phyloP scores from a whole-genome alignment of 768 basidiomycete genomes.

The Tulasnella sp. region DNA sequence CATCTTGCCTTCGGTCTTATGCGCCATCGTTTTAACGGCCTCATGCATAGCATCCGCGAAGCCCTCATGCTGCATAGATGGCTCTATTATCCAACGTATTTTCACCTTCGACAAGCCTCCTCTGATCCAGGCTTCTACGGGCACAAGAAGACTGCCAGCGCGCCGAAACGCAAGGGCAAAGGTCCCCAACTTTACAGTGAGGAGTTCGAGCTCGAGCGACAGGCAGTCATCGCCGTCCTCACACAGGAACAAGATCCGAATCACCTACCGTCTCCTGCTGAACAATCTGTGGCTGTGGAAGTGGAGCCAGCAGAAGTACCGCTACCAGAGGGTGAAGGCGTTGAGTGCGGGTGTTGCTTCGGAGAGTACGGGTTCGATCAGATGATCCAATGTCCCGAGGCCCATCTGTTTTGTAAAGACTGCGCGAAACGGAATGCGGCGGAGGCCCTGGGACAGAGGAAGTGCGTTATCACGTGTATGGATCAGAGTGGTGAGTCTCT shows the following conservation, averaged over 20 bases:
- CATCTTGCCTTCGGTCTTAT: neutral
- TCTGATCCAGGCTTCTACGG: constrained; percentile 10
- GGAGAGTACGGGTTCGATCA: constrained; percentile 57
- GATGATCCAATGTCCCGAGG: constrained; percentile 83
- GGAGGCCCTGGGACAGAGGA: constrained; percentile 40
- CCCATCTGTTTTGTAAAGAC: constrained; percentile 71
- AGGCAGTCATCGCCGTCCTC: constrained; percentile 38
- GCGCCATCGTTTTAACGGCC: neutral
- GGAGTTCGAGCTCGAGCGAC: constrained; percentile 36
- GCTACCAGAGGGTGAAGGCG: constrained; percentile 35
- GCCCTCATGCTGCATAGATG: constrained; percentile 30
- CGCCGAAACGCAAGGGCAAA: constrained; percentile 20
- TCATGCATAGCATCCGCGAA: constrained; percentile 31
- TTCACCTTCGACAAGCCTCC: constrained; percentile 37
- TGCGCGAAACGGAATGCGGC: constrained; percentile 65
- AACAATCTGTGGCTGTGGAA: constrained; percentile 36
- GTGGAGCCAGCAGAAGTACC: constrained; percentile 25
- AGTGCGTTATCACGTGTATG: constrained; percentile 56
- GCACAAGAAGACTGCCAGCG: constrained; percentile 21
- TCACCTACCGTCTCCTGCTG: constrained; percentile 27
- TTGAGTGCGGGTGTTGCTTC: constrained; percentile 89
- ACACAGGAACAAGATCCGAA: constrained; percentile 19
- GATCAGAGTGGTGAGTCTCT: constrained; percentile 47
- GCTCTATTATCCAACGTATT: constrained; percentile 59
- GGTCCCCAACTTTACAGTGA: neutral